Conservation (phyloP, 768 basidiomycete species). For the Trametes cingulata region DNA sequence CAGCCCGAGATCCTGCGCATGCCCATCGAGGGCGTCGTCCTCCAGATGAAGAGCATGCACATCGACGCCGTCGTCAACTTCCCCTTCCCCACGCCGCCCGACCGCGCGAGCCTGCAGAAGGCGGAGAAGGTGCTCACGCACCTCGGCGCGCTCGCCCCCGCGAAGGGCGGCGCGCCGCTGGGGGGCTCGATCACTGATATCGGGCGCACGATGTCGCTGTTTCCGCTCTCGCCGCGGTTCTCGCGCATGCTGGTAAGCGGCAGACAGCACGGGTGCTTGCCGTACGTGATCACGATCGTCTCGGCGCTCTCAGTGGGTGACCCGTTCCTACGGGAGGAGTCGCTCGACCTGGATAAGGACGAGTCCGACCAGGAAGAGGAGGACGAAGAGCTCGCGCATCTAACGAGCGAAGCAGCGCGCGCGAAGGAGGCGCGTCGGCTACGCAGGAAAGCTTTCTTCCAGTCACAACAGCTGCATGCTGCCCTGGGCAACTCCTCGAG, state of each 20-base stretch:
- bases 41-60: constrained; percentile 99
- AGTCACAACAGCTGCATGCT: constrained; percentile 74
- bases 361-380: constrained; percentile 41
- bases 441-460: constrained; percentile 77
- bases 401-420: constrained; percentile 48
- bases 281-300: constrained; percentile 89
- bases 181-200: constrained; percentile 81
- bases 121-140: constrained; percentile 81
- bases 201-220: constrained; percentile 90
- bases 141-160: constrained; percentile 71
- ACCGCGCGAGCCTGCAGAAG: constrained; percentile 67
- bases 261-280: constrained; percentile 84
- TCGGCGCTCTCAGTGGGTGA: constrained; percentile 93
- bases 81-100: constrained; percentile 96
- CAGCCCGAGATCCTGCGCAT: constrained; percentile 92
- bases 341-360: constrained; percentile 45
- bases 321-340: constrained; percentile 89
- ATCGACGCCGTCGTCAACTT: constrained; percentile 97
- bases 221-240: constrained; percentile 91
- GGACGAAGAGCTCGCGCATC: constrained; percentile 38
- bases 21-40: constrained; percentile 94
- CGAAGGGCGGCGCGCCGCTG: constrained; percentile 16
- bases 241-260: constrained; percentile 93
- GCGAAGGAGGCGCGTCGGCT: constrained; percentile 59
- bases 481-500: constrained; percentile 79